phyloP scores from a whole-genome alignment of 2,329 filamentous ascomycete genomes.

The Beauveria sp. region DNA sequence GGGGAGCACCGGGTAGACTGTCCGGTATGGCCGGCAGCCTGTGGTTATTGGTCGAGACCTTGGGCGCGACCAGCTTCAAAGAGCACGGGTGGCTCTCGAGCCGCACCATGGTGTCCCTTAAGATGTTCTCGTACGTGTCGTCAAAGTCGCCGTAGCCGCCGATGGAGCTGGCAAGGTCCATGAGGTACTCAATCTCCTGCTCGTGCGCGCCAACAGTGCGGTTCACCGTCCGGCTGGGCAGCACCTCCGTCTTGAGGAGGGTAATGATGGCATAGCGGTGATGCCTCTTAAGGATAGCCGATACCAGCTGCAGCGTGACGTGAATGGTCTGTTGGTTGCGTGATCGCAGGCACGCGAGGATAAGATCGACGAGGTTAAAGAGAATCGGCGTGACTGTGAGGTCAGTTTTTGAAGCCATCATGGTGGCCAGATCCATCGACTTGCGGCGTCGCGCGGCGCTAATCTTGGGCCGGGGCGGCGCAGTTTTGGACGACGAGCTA shows the following conservation, averaged over 20 bases:
- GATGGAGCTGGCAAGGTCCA: conserved; percentile 59
- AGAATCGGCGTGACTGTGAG: conserved; percentile 70
- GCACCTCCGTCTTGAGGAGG: conserved; percentile 59
- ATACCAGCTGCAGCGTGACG: conserved; percentile 80
- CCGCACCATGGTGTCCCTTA: conserved; percentile 62
- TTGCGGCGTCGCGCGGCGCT: conserved; percentile 73
- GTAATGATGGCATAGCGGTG: conserved; percentile 78
- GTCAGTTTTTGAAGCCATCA: conserved; percentile 69
- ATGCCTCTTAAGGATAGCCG: conserved; percentile 78
- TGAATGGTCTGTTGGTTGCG: conserved; percentile 81
- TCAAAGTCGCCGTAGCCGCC: conserved; percentile 64
- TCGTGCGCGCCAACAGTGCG: conserved; percentile 69
- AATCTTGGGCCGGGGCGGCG: conserved; percentile 41
- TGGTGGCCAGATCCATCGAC: conserved; percentile 78
- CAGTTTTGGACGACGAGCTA: conserved; percentile 26
- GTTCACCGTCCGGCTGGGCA: conserved; percentile 44
- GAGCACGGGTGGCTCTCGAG: conserved; percentile 71
- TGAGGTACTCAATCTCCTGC: conserved; percentile 65
- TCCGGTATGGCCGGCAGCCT: conserved; percentile 48
- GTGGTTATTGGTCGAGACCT: conserved; percentile 47
- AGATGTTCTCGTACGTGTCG: conserved; percentile 61
- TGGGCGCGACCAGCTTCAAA: conserved; percentile 57
- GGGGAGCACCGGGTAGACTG: conserved; percentile 52
- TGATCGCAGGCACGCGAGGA: conserved; percentile 77
- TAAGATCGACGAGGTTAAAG: conserved; percentile 88